Base-by-base conservation (phyloP, 176 grass and related monocot species). In the Carex myosuroides region DNA sequence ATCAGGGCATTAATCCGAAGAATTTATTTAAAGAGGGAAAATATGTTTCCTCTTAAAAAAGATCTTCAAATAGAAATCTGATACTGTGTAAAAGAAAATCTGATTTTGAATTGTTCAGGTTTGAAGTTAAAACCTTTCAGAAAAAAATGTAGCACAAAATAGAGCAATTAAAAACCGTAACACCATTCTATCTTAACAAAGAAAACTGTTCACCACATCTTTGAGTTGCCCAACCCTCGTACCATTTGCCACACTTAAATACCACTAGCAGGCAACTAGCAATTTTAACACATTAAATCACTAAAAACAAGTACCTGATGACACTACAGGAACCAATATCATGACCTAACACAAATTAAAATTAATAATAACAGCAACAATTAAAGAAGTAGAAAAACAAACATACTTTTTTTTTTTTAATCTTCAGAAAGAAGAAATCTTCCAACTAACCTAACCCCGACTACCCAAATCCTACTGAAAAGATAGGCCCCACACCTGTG, bases 381-480 rank as follows among this genome's bases (percentile, higher is more conserved):
- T 56, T 18, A 78, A 70, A 75, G 21, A 75, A 57, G 73, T 52
- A 33, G 48, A 77, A 78, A 57, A 77, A 48, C 41, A 73, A 73
- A 77, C 50, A 78, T 78, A 56, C 50, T 78, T 57, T 78, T 77
- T n/a, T 6, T 5, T 78, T 78, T 78, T 78, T 44, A 5, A 78
- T 57, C 73, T 78, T 78, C 56, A 33, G 52, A 78, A 30, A 30
- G 48, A 78, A 78, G 73, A 78, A 57, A 78, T 13, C 26, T 57
- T 78, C 26, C 73, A 78, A 57, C 52, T 78, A 57, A 52, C 41
- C 73, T 78, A 78, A 33, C 13, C 24, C 46, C 48, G 18, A 78
- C 73, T 78, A 78, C 48, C 68, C 73, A 78, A 78, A 78, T 56
- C 73, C 73, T 78, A 78, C 73, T 57, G 24, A 57, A 57, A 78